These are phyloP conservation scores for Alternaria sp. DNA, from an alignment of 2,329 filamentous ascomycete species.

Conservation along the genomic window DNA sequence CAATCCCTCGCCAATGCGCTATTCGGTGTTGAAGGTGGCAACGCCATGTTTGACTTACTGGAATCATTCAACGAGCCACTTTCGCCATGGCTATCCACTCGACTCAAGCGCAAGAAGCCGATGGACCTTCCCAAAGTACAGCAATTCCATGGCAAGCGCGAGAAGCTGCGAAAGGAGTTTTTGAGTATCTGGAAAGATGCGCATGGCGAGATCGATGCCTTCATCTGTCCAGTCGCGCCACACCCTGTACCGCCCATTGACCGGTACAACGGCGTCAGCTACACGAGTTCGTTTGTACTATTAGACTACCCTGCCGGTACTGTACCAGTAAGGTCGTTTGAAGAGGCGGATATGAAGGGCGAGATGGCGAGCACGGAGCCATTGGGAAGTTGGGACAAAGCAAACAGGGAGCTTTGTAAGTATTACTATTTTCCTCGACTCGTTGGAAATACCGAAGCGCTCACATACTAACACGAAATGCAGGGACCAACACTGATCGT, in stretches of 20 bases:
- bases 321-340: slow-evolving; percentile 61
- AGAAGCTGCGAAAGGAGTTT: slow-evolving; percentile 62
- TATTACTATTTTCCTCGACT: background rate
- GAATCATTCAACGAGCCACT: slow-evolving; percentile 63
- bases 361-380: slow-evolving; percentile 50
- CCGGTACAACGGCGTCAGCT: slow-evolving; percentile 67
- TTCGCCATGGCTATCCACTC: slow-evolving; percentile 64
- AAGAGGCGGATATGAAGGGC: slow-evolving; percentile 57
- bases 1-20: slow-evolving; percentile 64
- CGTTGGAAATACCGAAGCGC: background rate
- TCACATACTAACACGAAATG: slow-evolving; percentile 1
- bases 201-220: slow-evolving; percentile 61
- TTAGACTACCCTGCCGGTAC: slow-evolving; percentile 67
- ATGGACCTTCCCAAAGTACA: slow-evolving; percentile 57
- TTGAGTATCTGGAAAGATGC: slow-evolving; percentile 61
- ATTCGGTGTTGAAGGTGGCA: slow-evolving; percentile 64
- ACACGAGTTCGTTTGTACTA: slow-evolving; percentile 66
- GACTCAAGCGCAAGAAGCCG: slow-evolving; percentile 57
- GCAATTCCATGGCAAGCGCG: slow-evolving; percentile 60
- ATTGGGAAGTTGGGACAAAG: slow-evolving; percentile 65
- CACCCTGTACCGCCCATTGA: slow-evolving; percentile 69
- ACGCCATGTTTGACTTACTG: slow-evolving; percentile 63
- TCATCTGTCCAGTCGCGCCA: slow-evolving; percentile 68
- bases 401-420: slow-evolving; percentile 63
- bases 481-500: slow-evolving; percentile 57